These are phyloP conservation scores for Trichoderma aggressivum DNA, from an alignment of 2,329 filamentous ascomycete species.

Conservation along the genomic window DNA sequence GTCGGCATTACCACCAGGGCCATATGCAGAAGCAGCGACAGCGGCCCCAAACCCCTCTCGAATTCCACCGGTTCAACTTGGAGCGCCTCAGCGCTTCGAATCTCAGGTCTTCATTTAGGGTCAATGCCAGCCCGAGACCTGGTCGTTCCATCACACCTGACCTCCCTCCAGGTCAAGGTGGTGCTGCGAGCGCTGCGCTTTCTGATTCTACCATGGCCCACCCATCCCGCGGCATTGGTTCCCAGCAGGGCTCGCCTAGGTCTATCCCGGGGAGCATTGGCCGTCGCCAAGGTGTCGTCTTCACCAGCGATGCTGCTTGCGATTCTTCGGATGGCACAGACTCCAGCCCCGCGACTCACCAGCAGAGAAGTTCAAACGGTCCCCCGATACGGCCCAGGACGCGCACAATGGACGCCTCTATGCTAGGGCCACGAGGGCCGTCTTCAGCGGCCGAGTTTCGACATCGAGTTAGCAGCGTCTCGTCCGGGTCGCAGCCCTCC, in stretches of 20 bases:
- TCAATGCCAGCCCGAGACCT: slow-evolving; percentile 32
- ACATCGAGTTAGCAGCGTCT: slow-evolving; percentile 67
- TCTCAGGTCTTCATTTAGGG: slow-evolving; percentile 35
- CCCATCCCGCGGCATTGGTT: slow-evolving; percentile 26
- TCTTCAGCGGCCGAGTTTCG: slow-evolving; percentile 48
- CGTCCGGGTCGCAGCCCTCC: slow-evolving; percentile 53
- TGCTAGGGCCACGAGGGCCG: slow-evolving; percentile 45
- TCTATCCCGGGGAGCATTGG: slow-evolving; percentile 36
- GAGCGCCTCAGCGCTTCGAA: slow-evolving; percentile 37
- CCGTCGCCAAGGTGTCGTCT: slow-evolving; percentile 58
- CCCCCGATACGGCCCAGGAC: slow-evolving; percentile 49
- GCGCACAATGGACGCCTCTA: slow-evolving; percentile 55
- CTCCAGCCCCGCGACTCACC: slow-evolving; percentile 27
- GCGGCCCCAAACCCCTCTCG: slow-evolving; percentile 24
- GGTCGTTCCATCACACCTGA: slow-evolving; percentile 69
- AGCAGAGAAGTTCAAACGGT: slow-evolving; percentile 33
- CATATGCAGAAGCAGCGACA: slow-evolving; percentile 18
- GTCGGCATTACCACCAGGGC: slow-evolving; percentile 18
- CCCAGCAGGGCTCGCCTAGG: slow-evolving; percentile 35
- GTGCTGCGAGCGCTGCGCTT: slow-evolving; percentile 24
- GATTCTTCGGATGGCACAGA: slow-evolving; percentile 47
- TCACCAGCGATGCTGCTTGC: slow-evolving; percentile 54
- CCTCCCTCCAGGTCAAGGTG: slow-evolving; percentile 36
- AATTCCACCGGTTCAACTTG: slow-evolving; percentile 30
- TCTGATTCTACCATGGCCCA: slow-evolving; percentile 24